Evolutionary conservation across 2,329 filamentous ascomycete species (phyloP).

Genomic region (Paraphaeosphaeria sporulosa): DNA sequence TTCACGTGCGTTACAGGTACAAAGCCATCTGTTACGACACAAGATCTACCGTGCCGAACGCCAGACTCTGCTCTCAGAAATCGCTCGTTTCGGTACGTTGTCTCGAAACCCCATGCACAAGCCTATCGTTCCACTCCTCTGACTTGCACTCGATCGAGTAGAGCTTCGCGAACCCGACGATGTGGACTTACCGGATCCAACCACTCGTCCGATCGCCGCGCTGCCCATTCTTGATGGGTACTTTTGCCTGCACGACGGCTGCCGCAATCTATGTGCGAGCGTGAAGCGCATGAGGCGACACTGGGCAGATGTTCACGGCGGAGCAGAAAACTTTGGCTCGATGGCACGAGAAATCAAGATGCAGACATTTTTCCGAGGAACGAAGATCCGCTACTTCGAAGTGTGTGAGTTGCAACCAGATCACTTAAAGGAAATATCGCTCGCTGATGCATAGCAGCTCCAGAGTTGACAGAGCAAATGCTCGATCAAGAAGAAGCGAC

Average conservation of each 20-base stretch:
- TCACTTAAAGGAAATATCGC: too few species aligned
- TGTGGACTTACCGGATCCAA: constrained; percentile 31
- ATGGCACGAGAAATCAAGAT: constrained; percentile 30
- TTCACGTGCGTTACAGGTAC: constrained; percentile 17
- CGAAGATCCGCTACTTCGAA: constrained; percentile 50
- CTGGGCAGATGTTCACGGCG: constrained; percentile 36
- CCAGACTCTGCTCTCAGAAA: constrained; percentile 32
- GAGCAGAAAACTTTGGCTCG: neutral
- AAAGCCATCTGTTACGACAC: constrained; percentile 48
- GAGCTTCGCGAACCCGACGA: constrained; percentile 42
- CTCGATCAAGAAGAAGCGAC: neutral
- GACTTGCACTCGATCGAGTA: neutral
- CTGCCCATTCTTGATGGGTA: constrained; percentile 41
- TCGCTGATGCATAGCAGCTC: neutral
- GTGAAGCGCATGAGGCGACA: constrained; percentile 48
- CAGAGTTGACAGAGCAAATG: neutral
- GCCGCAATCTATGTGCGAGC: constrained; percentile 43
- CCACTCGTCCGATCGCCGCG: constrained; percentile 32
- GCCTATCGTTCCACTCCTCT: neutral
- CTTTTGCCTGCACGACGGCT: constrained; percentile 34
- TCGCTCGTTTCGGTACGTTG: constrained; percentile 26
- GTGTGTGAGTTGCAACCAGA: constrained; percentile 23
- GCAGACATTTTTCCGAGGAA: constrained; percentile 51
- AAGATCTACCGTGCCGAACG: constrained; percentile 48
- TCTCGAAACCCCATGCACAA: neutral